A percentile compares a stretch with the other conserved stretches of the same genome.
phyloP scores from a whole-genome alignment of 1,139 yeast genomes.

The Suhomyces terraborum region DNA sequence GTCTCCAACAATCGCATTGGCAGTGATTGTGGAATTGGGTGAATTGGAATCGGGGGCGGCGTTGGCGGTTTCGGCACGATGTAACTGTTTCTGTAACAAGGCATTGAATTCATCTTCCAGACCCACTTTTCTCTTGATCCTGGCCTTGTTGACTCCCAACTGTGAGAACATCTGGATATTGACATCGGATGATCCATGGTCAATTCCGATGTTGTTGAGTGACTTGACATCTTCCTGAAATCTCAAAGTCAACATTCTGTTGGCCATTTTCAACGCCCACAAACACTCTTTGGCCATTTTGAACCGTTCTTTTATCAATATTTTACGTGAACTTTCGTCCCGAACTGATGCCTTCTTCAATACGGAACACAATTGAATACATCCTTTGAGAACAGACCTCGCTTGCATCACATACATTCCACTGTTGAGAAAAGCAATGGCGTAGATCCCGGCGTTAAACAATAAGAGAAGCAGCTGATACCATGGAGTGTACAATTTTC shows the following conservation, averaged over 20 bases:
- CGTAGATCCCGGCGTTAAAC: conserved; percentile 49
- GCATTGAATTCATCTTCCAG: conserved; percentile 24
- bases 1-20: too few relatives aligned
- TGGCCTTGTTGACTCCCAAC: conserved; percentile 33
- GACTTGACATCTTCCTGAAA: conserved; percentile 43
- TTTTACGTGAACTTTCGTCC: conserved; percentile 27
- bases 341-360: conserved; percentile 36
- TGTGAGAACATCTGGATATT: conserved; percentile 52
- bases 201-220: conserved; percentile 49
- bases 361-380: conserved; percentile 30
- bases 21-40: too few relatives aligned
- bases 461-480: conserved; percentile 49
- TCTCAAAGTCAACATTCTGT: conserved; percentile 51
- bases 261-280: conserved; percentile 63
- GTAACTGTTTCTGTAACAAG: conserved; percentile 26
- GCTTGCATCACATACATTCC: conserved; percentile 32
- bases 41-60: too few relatives aligned
- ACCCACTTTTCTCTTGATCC: conserved; percentile 10
- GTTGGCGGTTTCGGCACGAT: conserved; percentile 13
- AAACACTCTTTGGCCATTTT: conserved; percentile 64
- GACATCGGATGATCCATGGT: conserved; percentile 58
- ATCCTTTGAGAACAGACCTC: conserved; percentile 27
- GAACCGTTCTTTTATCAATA: conserved; percentile 44
- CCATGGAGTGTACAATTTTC: conserved; percentile 54
- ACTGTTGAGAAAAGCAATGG: conserved; percentile 51